Evolutionary conservation across 2,329 filamentous ascomycete species (phyloP), one percentile per base, ranked within the genome.

Genomic region (Aspergillus chevalieri): DNA sequence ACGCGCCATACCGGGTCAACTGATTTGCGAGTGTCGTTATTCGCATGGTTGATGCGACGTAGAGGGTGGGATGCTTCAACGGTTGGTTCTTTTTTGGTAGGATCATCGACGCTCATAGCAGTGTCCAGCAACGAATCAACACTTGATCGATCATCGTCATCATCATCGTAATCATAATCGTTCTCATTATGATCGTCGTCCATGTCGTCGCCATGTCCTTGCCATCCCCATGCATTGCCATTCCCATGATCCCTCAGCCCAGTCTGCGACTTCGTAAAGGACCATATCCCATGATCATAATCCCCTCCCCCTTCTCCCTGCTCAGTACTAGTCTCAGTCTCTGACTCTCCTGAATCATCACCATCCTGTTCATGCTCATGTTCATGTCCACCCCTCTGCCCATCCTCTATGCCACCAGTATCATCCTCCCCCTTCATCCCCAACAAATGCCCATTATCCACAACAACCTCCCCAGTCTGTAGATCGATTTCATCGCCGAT

Each of bases 401-500:
- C 15, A 22, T 6, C 4, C 21, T 22, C 21, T 22, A 22, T 22
- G 6, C 21, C 21, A 22, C 77, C 74, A 38, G 68, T 63, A 71
- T 80, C 74, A 56, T 78, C 70, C 64, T 85, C 77, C 69, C 80
- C 67, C 63, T 73, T 62, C 78, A 89, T 82, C 62, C 80, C 67
- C 46, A 79, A 66, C 47, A 96, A 67, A 71, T 97, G 93, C 0
- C 93, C 92, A 74, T 95, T 93, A 68, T 97, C 80, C 49, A 96
- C 84, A n/a, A 95, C 78, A 43, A 97, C 83, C 51, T 87, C 77
- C 47, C 89, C 90, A 0, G 87, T 92, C 45, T 77, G 75, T 49
- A 95, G 75, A 67, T 97, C 89, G 60, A 97, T 90, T 71, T 95
- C 90, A 67, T 97, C 92, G 47, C 86, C 90, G 46, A 92, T 78